These are phyloP conservation scores for Porcisia deanei DNA, from an alignment of 208 protist genomes.

Conservation along the genomic window DNA sequence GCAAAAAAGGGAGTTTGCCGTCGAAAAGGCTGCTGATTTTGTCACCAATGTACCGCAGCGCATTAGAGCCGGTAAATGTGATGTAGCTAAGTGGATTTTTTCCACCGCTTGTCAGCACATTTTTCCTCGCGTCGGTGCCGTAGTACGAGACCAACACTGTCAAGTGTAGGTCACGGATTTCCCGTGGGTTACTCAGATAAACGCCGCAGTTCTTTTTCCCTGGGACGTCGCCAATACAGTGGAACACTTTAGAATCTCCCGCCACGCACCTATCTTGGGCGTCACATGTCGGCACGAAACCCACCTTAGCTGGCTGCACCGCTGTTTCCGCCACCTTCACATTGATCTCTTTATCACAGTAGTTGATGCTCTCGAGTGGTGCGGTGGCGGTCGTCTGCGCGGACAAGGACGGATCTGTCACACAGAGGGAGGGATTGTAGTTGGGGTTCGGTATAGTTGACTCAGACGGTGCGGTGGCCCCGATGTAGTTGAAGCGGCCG, in stretches of 20 bases:
- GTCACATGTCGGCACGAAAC: conserved; percentile 77
- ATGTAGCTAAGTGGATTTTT: conserved; percentile 72
- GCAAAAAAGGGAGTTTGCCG: conserved; percentile 11
- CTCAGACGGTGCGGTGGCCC: conserved; percentile 1
- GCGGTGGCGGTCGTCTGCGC: not conserved
- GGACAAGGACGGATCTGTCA: not conserved
- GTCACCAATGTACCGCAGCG: conserved; percentile 29
- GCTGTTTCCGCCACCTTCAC: conserved; percentile 9
- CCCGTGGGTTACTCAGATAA: conserved; percentile 35
- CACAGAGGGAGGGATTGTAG: conserved; percentile 33
- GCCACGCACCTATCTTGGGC: conserved; percentile 57
- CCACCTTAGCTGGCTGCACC: conserved; percentile 64
- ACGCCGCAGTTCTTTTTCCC: conserved; percentile 78
- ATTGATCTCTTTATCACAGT: conserved; percentile 32
- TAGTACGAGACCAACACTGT: conserved; percentile 76
- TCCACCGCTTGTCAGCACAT: conserved; percentile 60
- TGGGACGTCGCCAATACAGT: conserved; percentile 61
- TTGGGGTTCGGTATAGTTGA: conserved; percentile 31
- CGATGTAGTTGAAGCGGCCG: conserved; percentile 82
- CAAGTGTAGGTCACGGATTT: conserved; percentile 26
- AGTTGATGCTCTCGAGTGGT: conserved; percentile 11
- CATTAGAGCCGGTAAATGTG: conserved; percentile 33
- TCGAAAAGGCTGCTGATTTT: conserved; percentile 34
- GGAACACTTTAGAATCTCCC: conserved; percentile 24
- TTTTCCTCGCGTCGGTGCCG: conserved; percentile 62